Evolutionary conservation across 2,329 filamentous ascomycete species (phyloP), one percentile per base, ranked within the genome.

Genomic region (Diaporthe caulivora): DNA sequence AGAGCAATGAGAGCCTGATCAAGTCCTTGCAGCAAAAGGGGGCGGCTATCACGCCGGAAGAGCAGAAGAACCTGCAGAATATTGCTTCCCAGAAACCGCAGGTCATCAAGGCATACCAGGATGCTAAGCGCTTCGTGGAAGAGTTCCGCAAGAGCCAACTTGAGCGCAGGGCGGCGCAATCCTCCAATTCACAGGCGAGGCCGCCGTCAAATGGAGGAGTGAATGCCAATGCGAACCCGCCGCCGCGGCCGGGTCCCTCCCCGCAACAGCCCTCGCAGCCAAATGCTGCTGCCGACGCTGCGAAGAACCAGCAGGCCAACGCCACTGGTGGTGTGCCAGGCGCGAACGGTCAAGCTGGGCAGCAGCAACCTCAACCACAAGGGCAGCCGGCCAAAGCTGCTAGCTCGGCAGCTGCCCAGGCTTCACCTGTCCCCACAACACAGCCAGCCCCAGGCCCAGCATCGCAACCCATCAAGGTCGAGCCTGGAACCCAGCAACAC

Each of bases 61-160:
- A 90, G 67, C 78, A 84, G 42, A 86, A 84, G 71, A 82, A 84
- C 31, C 81, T 84, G 17, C 82, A 85, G 53, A 81, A 86, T 1
- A 83, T 84, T 13, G 82, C 84, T 44, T 81, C 85, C 2, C 83
- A 84, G 53, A 86, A 84, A 74, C 86, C 86, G 2, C 79, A 82
- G 21, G 79, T 85, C 15, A 80, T 85, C 21, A 89, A 88, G 75
- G 75, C 81, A 11, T 84, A 88, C 74, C 78, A 78, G 0, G 86
- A 89, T 2, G 86, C 87, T 0, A 83, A 86, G 31, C 83, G 81
- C 26, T 89, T 86, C 76, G 84, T 89, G 3, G 85, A 86, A 18
- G 79, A 76, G 7, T 85, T 89, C 54, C 82, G 87, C 4, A 85
- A 86, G 70, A 83, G 86, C 62, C 86, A 87, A 71, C 82, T 82